phyloP scores from a whole-genome alignment of 345 rosid genomes.

The Citrus medica region DNA sequence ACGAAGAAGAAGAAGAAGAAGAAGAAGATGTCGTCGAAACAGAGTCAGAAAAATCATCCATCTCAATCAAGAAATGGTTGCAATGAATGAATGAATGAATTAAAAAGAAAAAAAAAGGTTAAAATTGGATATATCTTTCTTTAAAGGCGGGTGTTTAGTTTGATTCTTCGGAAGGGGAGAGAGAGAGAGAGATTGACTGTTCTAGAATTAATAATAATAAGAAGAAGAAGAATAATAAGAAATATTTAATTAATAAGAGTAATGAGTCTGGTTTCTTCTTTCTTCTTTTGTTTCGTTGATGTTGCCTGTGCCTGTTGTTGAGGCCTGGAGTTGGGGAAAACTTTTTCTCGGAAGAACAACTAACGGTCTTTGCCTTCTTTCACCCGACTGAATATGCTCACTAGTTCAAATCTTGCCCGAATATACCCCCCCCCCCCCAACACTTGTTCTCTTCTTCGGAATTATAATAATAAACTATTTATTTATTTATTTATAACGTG shows the following conservation, averaged over 20 bases:
- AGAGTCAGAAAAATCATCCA: slow-evolving; percentile 28
- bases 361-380: slow-evolving; percentile 20
- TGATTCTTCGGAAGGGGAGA: background rate
- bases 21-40: slow-evolving; percentile 25
- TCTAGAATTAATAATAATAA: background rate
- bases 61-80: background rate
- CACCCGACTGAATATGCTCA: slow-evolving; percentile 15
- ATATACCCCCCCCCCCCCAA: slow-evolving; percentile 2
- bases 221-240: too few species aligned
- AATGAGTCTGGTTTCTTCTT: too few species aligned
- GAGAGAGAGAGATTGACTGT: background rate
- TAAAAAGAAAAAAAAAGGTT: background rate
- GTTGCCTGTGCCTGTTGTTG: too few species aligned
- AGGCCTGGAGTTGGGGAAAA: too few species aligned
- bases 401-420: background rate
- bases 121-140: background rate
- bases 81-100: background rate
- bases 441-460: too few species aligned
- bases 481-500: too few species aligned
- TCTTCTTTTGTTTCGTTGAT: too few species aligned
- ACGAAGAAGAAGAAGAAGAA: slow-evolving; percentile 33
- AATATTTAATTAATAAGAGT: too few species aligned
- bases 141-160: too few species aligned
- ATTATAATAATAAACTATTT: too few species aligned
- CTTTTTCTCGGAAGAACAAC: background rate